Evolutionary conservation across 2,329 filamentous ascomycete species (phyloP), one percentile per base, ranked within the genome.

Genomic region (Nothopassalora personata): DNA sequence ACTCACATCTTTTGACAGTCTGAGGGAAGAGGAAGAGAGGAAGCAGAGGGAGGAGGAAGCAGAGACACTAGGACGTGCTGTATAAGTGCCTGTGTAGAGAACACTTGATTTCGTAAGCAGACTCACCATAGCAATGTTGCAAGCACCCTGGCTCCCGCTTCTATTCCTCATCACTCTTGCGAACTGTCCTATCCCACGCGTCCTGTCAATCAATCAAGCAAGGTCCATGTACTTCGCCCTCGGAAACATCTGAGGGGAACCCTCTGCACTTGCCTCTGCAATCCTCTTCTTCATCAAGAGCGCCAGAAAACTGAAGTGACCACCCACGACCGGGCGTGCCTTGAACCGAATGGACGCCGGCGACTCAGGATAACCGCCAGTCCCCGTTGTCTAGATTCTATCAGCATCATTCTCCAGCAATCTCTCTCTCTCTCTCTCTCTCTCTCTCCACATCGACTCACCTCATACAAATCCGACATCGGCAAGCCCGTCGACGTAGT

Each of bases 391-490:
- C 9, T 54, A n/a, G 13, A 18, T 6, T 1, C 1, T 6, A 43
- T 18, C 8, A 43, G 39, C 9, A 43, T 5, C 15, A n/a, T n/a
- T 43, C 4, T 18, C 39, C 5, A 7, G 5, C 3, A 7, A 7
- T n/a, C 18, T 11, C 13, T n/a, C 7, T 5, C 9, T 18, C 39
- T 5, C 46, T 36, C 54, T n/a, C 18, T 11, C 13, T n/a, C 7
- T 5, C 9, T 18, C 39, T 5, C 46, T 36, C 54, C 47, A 28
- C 6, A 4, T 11, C 31, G 11, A 51, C 28, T 15, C 15, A 33
- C 48, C 49, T 80, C 73, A 63, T 82, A 83, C 19, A 82, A 65
- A 70, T 83, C 81, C 13, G 78, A 78, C 57, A 82, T 71, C 3
- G 80, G 68, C 7, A 69, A 71, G 57, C 76, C 77, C 1, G 77